Percentiles rank a stretch among this genome's conserved stretches.
Conservation (phyloP, 192 early-diverging fungal genomes). For the Spinellus fusiger region DNA sequence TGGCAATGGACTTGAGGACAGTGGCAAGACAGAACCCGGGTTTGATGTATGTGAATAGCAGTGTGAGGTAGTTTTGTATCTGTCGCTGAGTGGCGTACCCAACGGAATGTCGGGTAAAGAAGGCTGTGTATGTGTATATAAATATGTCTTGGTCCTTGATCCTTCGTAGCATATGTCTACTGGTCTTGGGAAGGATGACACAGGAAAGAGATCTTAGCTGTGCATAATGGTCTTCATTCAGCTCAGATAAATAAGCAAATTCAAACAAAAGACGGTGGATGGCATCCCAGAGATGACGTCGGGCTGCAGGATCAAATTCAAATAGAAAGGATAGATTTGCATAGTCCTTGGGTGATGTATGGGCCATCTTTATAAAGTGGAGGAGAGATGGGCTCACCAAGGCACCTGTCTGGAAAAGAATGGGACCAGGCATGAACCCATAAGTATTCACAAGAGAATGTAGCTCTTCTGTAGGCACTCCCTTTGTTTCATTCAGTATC, state of each 20-base stretch:
- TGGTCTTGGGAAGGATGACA: not conserved
- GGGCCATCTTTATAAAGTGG: not conserved
- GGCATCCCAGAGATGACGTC: not conserved
- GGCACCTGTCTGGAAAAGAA: too few relatives aligned
- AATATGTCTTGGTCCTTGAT: not conserved
- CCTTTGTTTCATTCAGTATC: too few relatives aligned
- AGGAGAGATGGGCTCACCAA: not conserved
- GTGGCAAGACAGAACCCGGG: not conserved
- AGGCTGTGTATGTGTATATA: not conserved
- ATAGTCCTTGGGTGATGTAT: not conserved
- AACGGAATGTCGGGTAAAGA: not conserved
- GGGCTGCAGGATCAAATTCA: not conserved
- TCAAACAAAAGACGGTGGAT: not conserved
- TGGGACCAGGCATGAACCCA: too few relatives aligned
- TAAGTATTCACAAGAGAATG: too few relatives aligned
- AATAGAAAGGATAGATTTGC: not conserved
- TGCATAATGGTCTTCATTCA: not conserved
- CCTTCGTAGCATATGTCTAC: not conserved
- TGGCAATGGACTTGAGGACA: not conserved
- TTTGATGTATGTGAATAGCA: not conserved
- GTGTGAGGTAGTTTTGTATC: not conserved
- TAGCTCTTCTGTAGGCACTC: too few relatives aligned
- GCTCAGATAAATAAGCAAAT: not conserved
- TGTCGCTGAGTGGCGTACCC: not conserved
- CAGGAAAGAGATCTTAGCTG: not conserved